Base-by-base conservation (phyloP, 1,284 basidiomycete genomes). In the Rhodotorula glutinis region DNA sequence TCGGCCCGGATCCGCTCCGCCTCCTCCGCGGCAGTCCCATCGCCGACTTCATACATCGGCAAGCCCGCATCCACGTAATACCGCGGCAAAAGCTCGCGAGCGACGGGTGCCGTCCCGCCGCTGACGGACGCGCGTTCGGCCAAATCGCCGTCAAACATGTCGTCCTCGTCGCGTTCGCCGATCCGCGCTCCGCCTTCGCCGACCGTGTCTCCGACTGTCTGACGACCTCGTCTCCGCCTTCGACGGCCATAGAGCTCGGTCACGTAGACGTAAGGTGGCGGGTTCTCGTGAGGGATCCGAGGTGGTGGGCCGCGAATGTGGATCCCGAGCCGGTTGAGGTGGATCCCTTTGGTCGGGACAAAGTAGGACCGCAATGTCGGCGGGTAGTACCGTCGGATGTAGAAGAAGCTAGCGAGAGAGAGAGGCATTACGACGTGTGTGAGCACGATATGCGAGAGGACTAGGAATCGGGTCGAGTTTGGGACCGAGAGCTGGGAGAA, bases 181-280 rank as follows among this genome's bases (percentile, higher is more conserved):
- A 63, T n/a, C 43, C 70, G 46, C 0, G 58, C 44, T 0, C 70
- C 70, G 3, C 70, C 70, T 21, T 62, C 61, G 10, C 64, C 70
- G n/a, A 71, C 56, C 23, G 62, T 65, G 14, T 63, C 66, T 19
- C 70, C 70, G 0, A 61, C 55, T 5, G 70, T 71, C 52, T 68
- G 55, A 5, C 64, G 53, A 8, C 56, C 38, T 63, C 57, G 30
- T 19, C 70, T 47, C 13, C 69, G 30, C 4, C 66, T 21, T n/a
- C 67, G 30, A 1, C 47, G 46, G 0, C 33, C 51, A 10, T 51
- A 27, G 25, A 27, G 27, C 49, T 51, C 49, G 49, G 49, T 51
- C 19, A 59, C 47, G 2, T 38, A 55, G 27, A 51, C 41, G 40
- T 68, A 60, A 10, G 30, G 10, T 0, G 62, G 51, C 0, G 60